Percentiles rank a stretch among this genome's conserved stretches.
Evolutionary conservation across 768 basidiomycete genomes (phyloP).

Genomic region (Cyathus striatus): DNA sequence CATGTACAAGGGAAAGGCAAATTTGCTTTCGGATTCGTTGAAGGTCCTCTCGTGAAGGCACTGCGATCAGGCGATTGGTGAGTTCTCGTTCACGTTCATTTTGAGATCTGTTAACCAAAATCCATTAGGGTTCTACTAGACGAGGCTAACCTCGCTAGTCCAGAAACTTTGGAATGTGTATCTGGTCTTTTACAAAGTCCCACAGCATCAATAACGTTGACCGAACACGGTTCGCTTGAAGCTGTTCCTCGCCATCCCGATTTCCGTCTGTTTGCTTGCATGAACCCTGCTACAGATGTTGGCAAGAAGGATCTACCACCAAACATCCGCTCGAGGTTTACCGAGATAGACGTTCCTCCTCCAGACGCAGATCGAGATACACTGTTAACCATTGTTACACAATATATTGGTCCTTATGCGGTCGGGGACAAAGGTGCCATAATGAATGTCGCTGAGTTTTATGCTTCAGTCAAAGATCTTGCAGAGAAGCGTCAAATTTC

Average conservation of each 20-base stretch:
- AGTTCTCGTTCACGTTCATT: slow-evolving; percentile 17
- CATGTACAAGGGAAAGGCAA: slow-evolving; percentile 86
- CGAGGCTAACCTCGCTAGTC: slow-evolving; percentile 91
- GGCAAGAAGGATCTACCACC: slow-evolving; percentile 97
- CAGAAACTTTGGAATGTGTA: slow-evolving; percentile 92
- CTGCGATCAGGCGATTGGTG: slow-evolving; percentile 88
- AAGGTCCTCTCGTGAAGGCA: slow-evolving; percentile 93
- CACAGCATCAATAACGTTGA: slow-evolving; percentile 84
- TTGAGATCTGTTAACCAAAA: not conserved
- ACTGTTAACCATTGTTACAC: slow-evolving; percentile 76
- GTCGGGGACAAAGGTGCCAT: slow-evolving; percentile 84
- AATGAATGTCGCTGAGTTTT: slow-evolving; percentile 91
- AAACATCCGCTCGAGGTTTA: slow-evolving; percentile 86
- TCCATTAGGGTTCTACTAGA: slow-evolving; percentile 81
- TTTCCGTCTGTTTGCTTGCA: slow-evolving; percentile 96
- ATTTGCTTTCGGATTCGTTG: slow-evolving; percentile 92
- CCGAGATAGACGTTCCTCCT: slow-evolving; percentile 92
- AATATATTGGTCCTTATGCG: slow-evolving; percentile 83
- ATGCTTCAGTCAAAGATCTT: slow-evolving; percentile 72
- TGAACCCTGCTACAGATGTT: slow-evolving; percentile 99
- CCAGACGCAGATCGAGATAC: slow-evolving; percentile 93
- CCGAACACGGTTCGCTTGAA: slow-evolving; percentile 88
- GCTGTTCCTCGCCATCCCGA: slow-evolving; percentile 89
- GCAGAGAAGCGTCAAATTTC: slow-evolving; percentile 75
- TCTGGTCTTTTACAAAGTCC: slow-evolving; percentile 84